Evolutionary conservation across 257 asterid species (phyloP), one percentile per base, ranked within the genome.

Genomic region (Solanum clarkiae): DNA sequence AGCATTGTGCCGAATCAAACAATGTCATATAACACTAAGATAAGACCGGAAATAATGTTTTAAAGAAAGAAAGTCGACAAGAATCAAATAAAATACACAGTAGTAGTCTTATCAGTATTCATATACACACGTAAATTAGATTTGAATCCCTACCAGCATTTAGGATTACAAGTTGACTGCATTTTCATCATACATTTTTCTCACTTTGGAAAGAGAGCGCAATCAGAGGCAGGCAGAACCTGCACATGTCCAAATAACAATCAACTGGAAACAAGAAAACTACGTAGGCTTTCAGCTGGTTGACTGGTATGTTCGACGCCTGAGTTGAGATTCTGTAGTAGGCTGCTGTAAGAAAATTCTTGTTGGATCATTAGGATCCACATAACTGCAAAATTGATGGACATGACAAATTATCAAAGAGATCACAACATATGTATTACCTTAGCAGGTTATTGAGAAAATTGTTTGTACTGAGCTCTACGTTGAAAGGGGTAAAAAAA

Each of bases 341-440:
- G 99, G 99, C 91, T 96, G 98, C 91, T 96, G 99, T 92, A 96
- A 88, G 93, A 93, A 96, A 84, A 96, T 94, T 85, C 86, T 94
- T 16, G 99, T 94, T 18, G 99, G 98, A 81, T 96, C 98, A 65
- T 92, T 96, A 1, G 99, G 99, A 81, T 96, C 99, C 56, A 96
- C 99, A 24, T 96, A 95, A 66, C 99, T 95, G 95, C 94, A 91
- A 80, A 66, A 72, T 10, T 26, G 71, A 49, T n/a, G 66, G 2
- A 70, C 44, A 84, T 11, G 59, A 54, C 56, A 55, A 74, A 13
- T 44, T 14, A 71, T 42, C 55, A 44, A 18, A 71, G 36, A 44
- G 18, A 20, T 8, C 22, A 29, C 10, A 42, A 42, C 32, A 42
- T 70, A 70, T 10, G 54, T 2, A 42, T 42, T 42, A 70, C 8